phyloP scores from a whole-genome alignment of 2,329 filamentous ascomycete genomes.

The Geosmithia morbida region DNA sequence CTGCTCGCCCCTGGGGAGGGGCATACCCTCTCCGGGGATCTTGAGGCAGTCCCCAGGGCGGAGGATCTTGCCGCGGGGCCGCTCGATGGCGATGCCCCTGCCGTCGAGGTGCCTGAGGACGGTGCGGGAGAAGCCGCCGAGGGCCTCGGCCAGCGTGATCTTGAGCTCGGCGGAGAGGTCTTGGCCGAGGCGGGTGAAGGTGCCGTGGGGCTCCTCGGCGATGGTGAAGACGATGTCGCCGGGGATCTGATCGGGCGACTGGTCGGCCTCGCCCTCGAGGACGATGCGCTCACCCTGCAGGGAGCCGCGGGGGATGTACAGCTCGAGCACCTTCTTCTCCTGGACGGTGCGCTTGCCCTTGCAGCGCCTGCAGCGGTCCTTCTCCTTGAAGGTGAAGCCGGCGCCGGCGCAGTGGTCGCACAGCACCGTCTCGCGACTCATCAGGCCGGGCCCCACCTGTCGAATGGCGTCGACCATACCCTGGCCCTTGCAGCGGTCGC shows the following conservation, averaged over 20 bases:
- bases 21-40: constrained; percentile 86
- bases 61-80: constrained; percentile 70
- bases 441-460: constrained; percentile 74
- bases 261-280: constrained; percentile 86
- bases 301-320: constrained; percentile 85
- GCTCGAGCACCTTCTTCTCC: constrained; percentile 86
- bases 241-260: constrained; percentile 74
- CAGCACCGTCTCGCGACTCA: constrained; percentile 63
- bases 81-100: constrained; percentile 68
- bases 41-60: constrained; percentile 76
- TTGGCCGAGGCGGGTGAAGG: constrained; percentile 69
- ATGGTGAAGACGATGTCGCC: constrained; percentile 90
- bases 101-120: constrained; percentile 90
- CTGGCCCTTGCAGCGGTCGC: constrained; percentile 70
- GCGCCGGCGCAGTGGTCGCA: constrained; percentile 76
- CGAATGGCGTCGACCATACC: constrained; percentile 66
- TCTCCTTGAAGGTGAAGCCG: constrained; percentile 84
- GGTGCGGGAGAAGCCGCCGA: constrained; percentile 80
- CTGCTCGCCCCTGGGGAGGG: constrained; percentile 67
- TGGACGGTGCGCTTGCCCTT: constrained; percentile 80
- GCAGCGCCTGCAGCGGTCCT: constrained; percentile 98
- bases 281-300: constrained; percentile 81
- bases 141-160: constrained; percentile 68
- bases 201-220: constrained; percentile 64
- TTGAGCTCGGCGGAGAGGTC: constrained; percentile 74